Percentiles rank a stretch among this genome's conserved stretches.
Evolutionary conservation across 2,329 filamentous ascomycete genomes (phyloP).

Genomic region (Huntiella bhutanensis): DNA sequence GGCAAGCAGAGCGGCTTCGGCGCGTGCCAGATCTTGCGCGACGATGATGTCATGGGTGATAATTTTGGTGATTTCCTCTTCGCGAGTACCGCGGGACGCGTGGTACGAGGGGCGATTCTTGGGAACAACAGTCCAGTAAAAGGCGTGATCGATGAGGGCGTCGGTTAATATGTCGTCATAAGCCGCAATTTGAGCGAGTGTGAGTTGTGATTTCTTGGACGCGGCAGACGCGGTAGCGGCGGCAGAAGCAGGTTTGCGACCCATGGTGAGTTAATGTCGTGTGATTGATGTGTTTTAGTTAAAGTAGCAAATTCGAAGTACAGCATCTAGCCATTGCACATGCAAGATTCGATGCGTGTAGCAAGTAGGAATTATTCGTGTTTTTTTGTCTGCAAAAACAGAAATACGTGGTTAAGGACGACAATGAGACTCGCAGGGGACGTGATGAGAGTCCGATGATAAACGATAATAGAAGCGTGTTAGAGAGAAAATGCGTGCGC

Average conservation of each 20-base stretch:
- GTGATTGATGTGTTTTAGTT: too few relatives aligned
- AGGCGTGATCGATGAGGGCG: conserved; percentile 88
- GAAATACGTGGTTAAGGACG: too few relatives aligned
- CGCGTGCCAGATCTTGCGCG: conserved; percentile 48
- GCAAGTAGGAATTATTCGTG: too few relatives aligned
- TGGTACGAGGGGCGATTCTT: conserved; percentile 84
- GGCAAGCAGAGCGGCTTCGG: conserved; percentile 53
- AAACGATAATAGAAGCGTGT: too few relatives aligned
- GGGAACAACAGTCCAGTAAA: conserved; percentile 90
- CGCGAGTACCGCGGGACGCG: conserved; percentile 58
- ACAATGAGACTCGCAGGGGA: too few relatives aligned
- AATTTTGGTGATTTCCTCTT: conserved; percentile 41
- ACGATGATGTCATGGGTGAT: conserved; percentile 51
- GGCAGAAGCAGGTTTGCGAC: conserved; percentile 1
- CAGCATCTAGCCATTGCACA: too few relatives aligned
- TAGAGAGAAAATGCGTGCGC: too few relatives aligned
- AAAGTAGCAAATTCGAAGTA: too few relatives aligned
- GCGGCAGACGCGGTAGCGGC: neutral
- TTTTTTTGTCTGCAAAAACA: too few relatives aligned
- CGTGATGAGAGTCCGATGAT: too few relatives aligned
- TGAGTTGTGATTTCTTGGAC: conserved; percentile 52
- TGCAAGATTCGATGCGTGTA: too few relatives aligned
- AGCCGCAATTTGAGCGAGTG: conserved; percentile 67
- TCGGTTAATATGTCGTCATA: conserved; percentile 96
- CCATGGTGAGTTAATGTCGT: conserved; percentile 1